phyloP scores from a whole-genome alignment of 2,329 filamentous ascomycete genomes.

The Fonsecaea pedrosoi region DNA sequence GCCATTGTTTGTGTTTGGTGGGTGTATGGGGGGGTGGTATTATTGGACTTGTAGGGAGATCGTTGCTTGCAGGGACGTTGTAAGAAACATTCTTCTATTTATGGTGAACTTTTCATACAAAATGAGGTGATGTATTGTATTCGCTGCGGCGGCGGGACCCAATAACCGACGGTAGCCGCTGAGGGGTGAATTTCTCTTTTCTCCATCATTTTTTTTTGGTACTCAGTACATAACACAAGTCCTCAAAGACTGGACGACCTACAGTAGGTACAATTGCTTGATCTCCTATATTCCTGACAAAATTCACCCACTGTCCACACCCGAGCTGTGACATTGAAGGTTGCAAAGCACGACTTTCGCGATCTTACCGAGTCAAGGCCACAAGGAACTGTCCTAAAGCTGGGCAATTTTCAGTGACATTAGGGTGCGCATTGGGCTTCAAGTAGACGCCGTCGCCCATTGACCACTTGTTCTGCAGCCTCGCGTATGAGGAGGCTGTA shows the following conservation, averaged over 20 bases:
- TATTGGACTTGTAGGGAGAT: neutral
- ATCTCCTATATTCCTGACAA: neutral
- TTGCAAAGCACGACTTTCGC: neutral
- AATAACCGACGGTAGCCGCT: conserved; percentile 13
- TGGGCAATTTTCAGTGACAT: neutral
- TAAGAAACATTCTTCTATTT: too few relatives aligned
- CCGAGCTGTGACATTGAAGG: neutral
- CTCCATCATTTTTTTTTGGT: neutral
- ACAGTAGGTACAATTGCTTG: neutral
- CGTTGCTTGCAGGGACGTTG: neutral
- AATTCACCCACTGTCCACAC: neutral
- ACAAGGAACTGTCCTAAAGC: neutral
- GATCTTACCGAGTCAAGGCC: neutral
- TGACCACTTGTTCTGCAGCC: neutral
- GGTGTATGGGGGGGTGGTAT: neutral
- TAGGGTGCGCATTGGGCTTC: neutral
- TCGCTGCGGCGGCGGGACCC: neutral
- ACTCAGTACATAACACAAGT: neutral
- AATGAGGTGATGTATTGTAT: conserved; percentile 10
- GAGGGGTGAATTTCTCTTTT: neutral
- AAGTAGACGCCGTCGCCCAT: neutral
- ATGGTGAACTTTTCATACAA: neutral
- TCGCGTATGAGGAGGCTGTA: neutral
- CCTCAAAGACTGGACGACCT: too few relatives aligned
- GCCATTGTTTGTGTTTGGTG: conserved; percentile 15